Evolutionary conservation across 352 stramenopile genomes (phyloP), one percentile per base, ranked within the genome.

Genomic region (Globisporangium ultimum): DNA sequence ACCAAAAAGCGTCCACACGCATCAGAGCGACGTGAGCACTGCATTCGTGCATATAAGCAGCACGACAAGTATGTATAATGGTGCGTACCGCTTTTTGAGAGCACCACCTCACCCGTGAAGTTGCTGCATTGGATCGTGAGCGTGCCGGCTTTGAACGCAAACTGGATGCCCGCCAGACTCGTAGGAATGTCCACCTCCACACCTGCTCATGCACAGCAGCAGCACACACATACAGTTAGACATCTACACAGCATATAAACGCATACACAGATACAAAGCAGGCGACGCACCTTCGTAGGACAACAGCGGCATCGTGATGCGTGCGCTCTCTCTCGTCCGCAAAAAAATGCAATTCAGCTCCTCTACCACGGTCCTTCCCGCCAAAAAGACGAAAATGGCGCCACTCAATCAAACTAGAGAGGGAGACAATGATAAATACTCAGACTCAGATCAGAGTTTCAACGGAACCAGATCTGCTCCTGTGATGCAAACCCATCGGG

Each of bases 111-210:
- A 52, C 84, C 84, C 11, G 80, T 87, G 64, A 94, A 94, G 74
- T 78, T 73, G 57, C 56, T 59, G 67, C 84, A 94, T 49, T 79
- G 76, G 63, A 94, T 90, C 47, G 73, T 73, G 32, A 94, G 72
- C 48, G 67, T 55, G 12, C 84, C 84, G 10, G 70, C 63, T 8
- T 56, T 53, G 60, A 94, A 91, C 18, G 73, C 59, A 53, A 94
- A 94, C 54, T 76, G 70, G 46, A 94, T 76, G 48, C 79, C 80
- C 17, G 79, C 58, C 14, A 91, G 66, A 53, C 70, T 64, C 41
- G 66, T 64, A 0, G 82, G 84, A 21, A 94, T 74, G 55, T 90
- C 77, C 47, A 94, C 84, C 49, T 89, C 69, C 21, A 94, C 77
- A 40, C 80, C 76, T 87, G 62, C 14, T 32, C 20, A 43, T n/a